A percentile compares a stretch with the other conserved stretches of the same genome.
These are phyloP conservation scores for Fusarium nanum DNA, from an alignment of 2,329 filamentous ascomycete species.

Conservation along the genomic window DNA sequence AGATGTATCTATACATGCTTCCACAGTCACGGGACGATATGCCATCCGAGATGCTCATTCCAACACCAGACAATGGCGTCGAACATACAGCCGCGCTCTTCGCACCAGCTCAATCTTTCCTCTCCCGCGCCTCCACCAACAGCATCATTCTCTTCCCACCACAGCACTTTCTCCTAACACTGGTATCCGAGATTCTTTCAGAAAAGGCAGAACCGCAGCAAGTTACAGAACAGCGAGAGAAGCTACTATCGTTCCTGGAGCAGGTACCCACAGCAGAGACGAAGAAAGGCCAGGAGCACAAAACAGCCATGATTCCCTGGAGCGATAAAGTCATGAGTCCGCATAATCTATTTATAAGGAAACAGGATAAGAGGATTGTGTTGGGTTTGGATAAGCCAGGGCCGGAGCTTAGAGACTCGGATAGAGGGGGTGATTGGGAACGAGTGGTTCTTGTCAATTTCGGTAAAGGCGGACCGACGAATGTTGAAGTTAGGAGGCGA, in stretches of 20 bases:
- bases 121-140: conserved; percentile 69
- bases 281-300: conserved; percentile 54
- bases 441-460: conserved; percentile 69
- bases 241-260: conserved; percentile 65
- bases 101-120: conserved; percentile 75
- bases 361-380: conserved; percentile 61
- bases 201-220: conserved; percentile 44
- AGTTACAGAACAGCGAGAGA: conserved; percentile 62
- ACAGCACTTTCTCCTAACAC: conserved; percentile 78
- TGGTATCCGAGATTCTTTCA: conserved; percentile 66
- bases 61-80: conserved; percentile 75
- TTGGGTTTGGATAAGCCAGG: conserved; percentile 69
- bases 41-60: conserved; percentile 67
- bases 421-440: conserved; percentile 67
- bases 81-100: conserved; percentile 82
- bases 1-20: conserved; percentile 96
- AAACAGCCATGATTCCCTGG: conserved; percentile 64
- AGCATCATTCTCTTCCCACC: conserved; percentile 90
- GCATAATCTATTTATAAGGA: conserved; percentile 57
- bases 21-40: conserved; percentile 58
- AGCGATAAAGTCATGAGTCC: conserved; percentile 72
- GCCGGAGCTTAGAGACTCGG: conserved; percentile 61
- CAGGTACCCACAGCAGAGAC: conserved; percentile 57
- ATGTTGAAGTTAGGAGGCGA: conserved; percentile 64
- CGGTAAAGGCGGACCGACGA: conserved; percentile 60